Evolutionary conservation across 176 grass and related monocot genomes (phyloP).

Genomic region (Cymbopogon citratus): DNA sequence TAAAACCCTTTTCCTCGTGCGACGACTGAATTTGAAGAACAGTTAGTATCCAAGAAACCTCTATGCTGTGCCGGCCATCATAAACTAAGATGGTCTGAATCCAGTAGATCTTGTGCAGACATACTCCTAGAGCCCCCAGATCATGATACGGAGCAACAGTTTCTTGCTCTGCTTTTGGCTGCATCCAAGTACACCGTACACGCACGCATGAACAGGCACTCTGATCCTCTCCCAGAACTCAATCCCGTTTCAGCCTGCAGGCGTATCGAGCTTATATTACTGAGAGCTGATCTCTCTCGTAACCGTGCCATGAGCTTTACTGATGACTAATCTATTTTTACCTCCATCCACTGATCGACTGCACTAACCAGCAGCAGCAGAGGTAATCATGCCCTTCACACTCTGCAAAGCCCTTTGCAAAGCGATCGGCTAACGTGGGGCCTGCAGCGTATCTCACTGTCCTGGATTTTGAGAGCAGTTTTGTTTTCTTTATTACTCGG

Average conservation of each 20-base stretch:
- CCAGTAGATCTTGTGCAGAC: constrained; percentile 1
- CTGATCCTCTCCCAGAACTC: not conserved
- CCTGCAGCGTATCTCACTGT: constrained; percentile 33
- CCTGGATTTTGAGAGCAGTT: constrained; percentile 20
- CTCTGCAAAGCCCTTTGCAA: constrained; percentile 17
- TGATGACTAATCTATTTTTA: constrained; percentile 21
- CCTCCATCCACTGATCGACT: not conserved
- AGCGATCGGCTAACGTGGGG: constrained; percentile 15
- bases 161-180: not conserved
- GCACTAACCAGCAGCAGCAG: not conserved
- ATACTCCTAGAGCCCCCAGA: not conserved
- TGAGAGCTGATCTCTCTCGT: not conserved
- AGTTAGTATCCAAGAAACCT: not conserved
- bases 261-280: constrained; percentile 7
- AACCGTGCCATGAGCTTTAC: not conserved
- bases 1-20: too few species aligned
- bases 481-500: not conserved
- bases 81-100: not conserved
- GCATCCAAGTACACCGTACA: not conserved
- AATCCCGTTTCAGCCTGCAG: not conserved
- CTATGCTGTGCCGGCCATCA: not conserved
- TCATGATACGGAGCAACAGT: not conserved
- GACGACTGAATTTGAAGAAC: not conserved
- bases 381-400: not conserved
- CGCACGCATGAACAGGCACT: not conserved